phyloP scores from a whole-genome alignment of 2,329 filamentous ascomycete species.

The Talaromyces sp. region DNA sequence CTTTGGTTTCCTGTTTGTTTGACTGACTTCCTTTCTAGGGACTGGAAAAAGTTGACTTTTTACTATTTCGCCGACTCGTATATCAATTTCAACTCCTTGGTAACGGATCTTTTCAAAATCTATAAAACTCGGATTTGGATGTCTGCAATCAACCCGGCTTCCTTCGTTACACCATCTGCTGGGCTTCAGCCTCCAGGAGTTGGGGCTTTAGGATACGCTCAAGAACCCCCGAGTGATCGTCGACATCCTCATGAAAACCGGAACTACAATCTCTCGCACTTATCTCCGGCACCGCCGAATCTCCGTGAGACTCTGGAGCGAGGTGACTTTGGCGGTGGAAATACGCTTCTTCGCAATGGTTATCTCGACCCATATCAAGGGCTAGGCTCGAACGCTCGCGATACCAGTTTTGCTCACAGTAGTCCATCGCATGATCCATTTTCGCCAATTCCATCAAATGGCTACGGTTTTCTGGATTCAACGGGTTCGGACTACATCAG shows the following conservation, averaged over 20 bases:
- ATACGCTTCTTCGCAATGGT: conserved; percentile 26
- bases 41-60: conserved; percentile 98
- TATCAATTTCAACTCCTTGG: conserved; percentile 97
- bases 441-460: conserved; percentile 28
- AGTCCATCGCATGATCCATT: conserved; percentile 33
- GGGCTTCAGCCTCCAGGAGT: conserved; percentile 66
- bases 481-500: conserved; percentile 6
- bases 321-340: conserved; percentile 24
- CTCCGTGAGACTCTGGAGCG: conserved; percentile 27
- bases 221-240: conserved; percentile 36
- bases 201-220: conserved; percentile 56
- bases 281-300: conserved; percentile 8
- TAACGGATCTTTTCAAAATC: conserved; percentile 96
- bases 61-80: conserved; percentile 98
- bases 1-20: neutral
- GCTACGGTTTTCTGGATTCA: conserved; percentile 31
- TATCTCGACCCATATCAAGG: conserved; percentile 37
- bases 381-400: conserved; percentile 29
- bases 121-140: conserved; percentile 99
- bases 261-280: conserved; percentile 24
- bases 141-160: conserved; percentile 97
- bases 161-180: conserved; percentile 74
- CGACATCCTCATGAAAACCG: conserved; percentile 37
- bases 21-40: conserved; percentile 53
- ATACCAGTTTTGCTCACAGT: conserved; percentile 25